phyloP scores from a whole-genome alignment of 306 rosid species.

The Argentina anserina region DNA sequence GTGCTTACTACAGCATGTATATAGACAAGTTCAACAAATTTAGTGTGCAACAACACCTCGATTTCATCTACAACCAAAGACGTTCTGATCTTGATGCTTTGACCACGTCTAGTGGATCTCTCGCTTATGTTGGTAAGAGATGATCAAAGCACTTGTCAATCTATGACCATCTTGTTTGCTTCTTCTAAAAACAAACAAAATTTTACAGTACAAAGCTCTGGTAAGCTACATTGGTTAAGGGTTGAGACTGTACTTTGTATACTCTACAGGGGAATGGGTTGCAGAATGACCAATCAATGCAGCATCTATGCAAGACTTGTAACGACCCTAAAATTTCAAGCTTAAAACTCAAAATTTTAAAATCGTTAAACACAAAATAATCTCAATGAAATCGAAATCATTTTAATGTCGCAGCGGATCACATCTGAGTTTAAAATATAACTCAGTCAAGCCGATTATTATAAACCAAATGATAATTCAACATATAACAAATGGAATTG shows the following conservation, averaged over 20 bases:
- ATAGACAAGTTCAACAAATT: conserved; percentile 27
- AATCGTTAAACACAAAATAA: too few species aligned
- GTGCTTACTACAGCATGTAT: conserved; percentile 55
- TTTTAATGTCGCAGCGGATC: too few species aligned
- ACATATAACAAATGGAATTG: too few species aligned
- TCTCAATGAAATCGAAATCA: too few species aligned
- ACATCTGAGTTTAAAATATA: too few species aligned
- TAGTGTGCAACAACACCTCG: conserved; percentile 41
- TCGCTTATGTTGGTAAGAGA: conserved; percentile 47
- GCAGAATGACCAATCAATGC: conserved; percentile 33
- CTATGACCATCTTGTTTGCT: neutral
- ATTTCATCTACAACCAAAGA: conserved; percentile 36
- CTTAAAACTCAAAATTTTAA: too few species aligned
- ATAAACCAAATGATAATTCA: too few species aligned
- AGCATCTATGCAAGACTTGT: conserved; percentile 41
- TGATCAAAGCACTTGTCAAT: neutral
- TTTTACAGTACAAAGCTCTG: neutral
- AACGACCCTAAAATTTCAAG: too few species aligned
- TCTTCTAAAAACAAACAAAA: neutral
- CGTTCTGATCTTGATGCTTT: conserved; percentile 39
- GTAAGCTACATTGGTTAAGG: neutral
- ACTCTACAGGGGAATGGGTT: conserved; percentile 55
- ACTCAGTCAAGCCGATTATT: too few species aligned
- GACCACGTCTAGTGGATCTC: conserved; percentile 49
- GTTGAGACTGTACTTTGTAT: neutral